phyloP scores from a whole-genome alignment of 805 yeast genomes.

The Saccharomycopsis synnaedendra region DNA sequence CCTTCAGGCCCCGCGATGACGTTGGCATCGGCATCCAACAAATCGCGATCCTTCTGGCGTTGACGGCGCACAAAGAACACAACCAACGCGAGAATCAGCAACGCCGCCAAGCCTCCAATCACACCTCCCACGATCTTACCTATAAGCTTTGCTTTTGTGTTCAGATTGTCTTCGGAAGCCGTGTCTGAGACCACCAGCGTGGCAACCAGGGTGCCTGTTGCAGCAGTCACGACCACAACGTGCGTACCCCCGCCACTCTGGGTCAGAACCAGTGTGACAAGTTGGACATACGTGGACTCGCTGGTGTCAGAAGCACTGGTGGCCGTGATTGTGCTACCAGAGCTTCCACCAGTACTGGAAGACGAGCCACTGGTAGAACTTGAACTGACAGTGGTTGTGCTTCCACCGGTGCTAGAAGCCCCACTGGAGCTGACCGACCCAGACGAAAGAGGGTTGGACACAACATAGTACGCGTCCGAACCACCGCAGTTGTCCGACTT shows the following conservation, averaged over 20 bases:
- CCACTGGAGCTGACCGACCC: background rate
- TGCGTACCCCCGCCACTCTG: slow-evolving; percentile 15
- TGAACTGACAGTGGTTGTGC: background rate
- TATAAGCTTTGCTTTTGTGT: slow-evolving; percentile 11
- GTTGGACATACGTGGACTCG: slow-evolving; percentile 11
- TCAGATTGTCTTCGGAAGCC: slow-evolving; percentile 1
- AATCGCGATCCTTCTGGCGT: slow-evolving; percentile 16
- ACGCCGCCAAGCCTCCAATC: slow-evolving; percentile 16
- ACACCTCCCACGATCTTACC: slow-evolving; percentile 18
- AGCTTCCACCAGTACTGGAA: background rate
- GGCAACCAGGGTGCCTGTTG: slow-evolving; percentile 13
- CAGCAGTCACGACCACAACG: slow-evolving; percentile 9
- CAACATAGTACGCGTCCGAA: slow-evolving; percentile 19
- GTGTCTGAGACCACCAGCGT: slow-evolving; percentile 13
- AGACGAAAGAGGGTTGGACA: background rate
- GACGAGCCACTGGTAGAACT: background rate
- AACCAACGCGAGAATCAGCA: slow-evolving; percentile 12
- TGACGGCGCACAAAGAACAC: slow-evolving; percentile 16
- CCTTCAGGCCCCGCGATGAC: slow-evolving; percentile 13
- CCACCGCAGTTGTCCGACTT: slow-evolving; percentile 30
- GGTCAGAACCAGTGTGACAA: slow-evolving; percentile 11
- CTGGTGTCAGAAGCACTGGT: slow-evolving; percentile 1
- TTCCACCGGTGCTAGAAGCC: background rate
- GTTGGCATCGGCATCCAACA: slow-evolving; percentile 17
- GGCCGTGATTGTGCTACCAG: background rate